Evolutionary conservation across 2,329 filamentous ascomycete genomes (phyloP).

Genomic region (Penicillium sp.): DNA sequence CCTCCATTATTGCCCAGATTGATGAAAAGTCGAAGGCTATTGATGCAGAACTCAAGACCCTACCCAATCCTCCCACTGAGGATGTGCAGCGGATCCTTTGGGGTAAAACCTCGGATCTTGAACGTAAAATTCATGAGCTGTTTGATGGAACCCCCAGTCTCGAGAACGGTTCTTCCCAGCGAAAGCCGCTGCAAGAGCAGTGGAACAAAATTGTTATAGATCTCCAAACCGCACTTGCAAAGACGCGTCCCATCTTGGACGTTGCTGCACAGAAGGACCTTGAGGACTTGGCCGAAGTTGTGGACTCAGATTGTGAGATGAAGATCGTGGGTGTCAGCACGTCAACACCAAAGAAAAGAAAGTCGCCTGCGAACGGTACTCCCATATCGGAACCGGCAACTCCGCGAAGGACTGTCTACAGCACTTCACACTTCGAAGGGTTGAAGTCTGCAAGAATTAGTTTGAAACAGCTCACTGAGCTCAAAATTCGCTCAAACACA

Average conservation of each 20-base stretch:
- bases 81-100: slow-evolving; percentile 67
- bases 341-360: slow-evolving; percentile 22
- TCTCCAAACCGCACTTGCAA: slow-evolving; percentile 52
- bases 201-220: slow-evolving; percentile 48
- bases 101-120: slow-evolving; percentile 58
- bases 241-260: slow-evolving; percentile 41
- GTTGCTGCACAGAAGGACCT: slow-evolving; percentile 25
- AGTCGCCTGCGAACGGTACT: slow-evolving; percentile 1
- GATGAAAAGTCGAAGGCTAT: slow-evolving; percentile 52
- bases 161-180: slow-evolving; percentile 13
- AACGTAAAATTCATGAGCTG: slow-evolving; percentile 51
- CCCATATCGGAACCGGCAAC: background rate
- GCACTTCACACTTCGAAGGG: slow-evolving; percentile 19
- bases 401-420: background rate
- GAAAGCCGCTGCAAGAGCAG: slow-evolving; percentile 41
- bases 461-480: background rate
- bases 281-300: slow-evolving; percentile 37
- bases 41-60: slow-evolving; percentile 51
- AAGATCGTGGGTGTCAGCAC: background rate
- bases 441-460: slow-evolving; percentile 6
- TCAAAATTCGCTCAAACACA: slow-evolving; percentile 45
- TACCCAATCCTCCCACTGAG: slow-evolving; percentile 63
- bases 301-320: slow-evolving; percentile 30
- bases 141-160: slow-evolving; percentile 49
- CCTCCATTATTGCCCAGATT: slow-evolving; percentile 41